Evolutionary conservation across 2,329 filamentous ascomycete species (phyloP).

Genomic region (Tolypocladium pustulatum): DNA sequence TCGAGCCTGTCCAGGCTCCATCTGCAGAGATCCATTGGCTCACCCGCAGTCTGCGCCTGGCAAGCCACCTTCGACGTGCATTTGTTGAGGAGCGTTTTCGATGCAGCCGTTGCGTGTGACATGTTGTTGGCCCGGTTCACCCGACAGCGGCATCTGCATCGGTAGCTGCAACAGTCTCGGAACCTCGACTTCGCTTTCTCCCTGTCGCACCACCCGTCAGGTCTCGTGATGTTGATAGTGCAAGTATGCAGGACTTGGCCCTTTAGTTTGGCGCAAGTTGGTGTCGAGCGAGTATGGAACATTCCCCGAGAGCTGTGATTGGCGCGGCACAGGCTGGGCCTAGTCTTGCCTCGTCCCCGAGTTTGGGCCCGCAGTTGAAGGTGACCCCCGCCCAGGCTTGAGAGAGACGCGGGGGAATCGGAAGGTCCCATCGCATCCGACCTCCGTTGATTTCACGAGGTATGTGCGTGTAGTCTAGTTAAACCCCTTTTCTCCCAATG

Average conservation of each 20-base stretch:
- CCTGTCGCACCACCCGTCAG: neutral
- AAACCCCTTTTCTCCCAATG: neutral
- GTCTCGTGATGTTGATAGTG: neutral
- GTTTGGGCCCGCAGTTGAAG: neutral
- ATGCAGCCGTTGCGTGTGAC: neutral
- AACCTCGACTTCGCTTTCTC: neutral
- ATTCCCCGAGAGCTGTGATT: neutral
- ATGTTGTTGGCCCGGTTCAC: neutral
- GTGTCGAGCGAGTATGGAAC: neutral
- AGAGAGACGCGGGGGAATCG: neutral
- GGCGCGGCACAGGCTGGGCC: slow-evolving; percentile 2
- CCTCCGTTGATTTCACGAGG: neutral
- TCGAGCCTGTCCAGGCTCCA: neutral
- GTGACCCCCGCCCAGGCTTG: neutral
- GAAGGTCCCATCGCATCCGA: neutral
- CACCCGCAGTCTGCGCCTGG: neutral
- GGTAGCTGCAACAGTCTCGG: neutral
- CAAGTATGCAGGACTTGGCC: neutral
- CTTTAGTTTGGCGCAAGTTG: neutral
- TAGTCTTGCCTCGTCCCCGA: neutral
- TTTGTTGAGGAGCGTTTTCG: neutral
- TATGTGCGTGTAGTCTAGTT: neutral
- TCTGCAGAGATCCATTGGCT: slow-evolving; percentile 1
- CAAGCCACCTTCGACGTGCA: neutral
- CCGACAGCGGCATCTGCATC: neutral